Base-by-base conservation (phyloP, 139 green algal genomes). In the Coelastrella sp. region DNA sequence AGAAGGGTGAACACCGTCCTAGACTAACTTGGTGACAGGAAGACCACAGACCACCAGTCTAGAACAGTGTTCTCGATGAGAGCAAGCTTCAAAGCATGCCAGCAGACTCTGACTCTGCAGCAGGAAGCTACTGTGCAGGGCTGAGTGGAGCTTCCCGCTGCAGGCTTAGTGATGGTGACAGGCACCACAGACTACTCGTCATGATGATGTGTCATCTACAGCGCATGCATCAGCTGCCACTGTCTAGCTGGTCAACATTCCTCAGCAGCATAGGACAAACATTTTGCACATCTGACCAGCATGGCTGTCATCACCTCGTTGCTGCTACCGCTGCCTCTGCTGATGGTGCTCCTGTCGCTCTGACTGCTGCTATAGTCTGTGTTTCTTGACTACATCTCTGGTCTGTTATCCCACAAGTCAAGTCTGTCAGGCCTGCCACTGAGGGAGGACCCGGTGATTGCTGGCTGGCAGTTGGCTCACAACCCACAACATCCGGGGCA, bases 381-480 rank as follows among this genome's bases (percentile, higher is more conserved):
- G 49, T 89, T 89, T 22, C 68, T 89, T 25, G 84, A 89, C 68
- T 89, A 68, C 7, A 10, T 80, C 8, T 49, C 84, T 4, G 66
- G 65, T 12, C 5, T 89, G 7, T 10, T 82, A 0, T 8, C 15
- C 22, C 84, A 89, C 12, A 22, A 11, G 17, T 82, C 49, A n/a
- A 89, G 84, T 49, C 0, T 82, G 6, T 72, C 17, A 35, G 84
- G 84, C 9, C 25, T 89, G 19, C 68, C 66, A 7, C 56, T 82
- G 5, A 49, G 85, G 19, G 27, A 89, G 14, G 85, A 89, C 49
- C 85, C 85, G 4, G 72, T 82, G 6, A 72, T 89, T 17, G 57
- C 57, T 27, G 85, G 85, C 12, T 89, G 85, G 85, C 72, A 89
- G 85, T 24, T 89, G 70, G 85, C 85, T 27, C 68, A 82, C 20